Evolutionary conservation across 225 moss, liverwort and hornwort genomes (phyloP), one percentile per base, ranked within the genome.

Genomic region (Pseudoscleropodium purum): DNA sequence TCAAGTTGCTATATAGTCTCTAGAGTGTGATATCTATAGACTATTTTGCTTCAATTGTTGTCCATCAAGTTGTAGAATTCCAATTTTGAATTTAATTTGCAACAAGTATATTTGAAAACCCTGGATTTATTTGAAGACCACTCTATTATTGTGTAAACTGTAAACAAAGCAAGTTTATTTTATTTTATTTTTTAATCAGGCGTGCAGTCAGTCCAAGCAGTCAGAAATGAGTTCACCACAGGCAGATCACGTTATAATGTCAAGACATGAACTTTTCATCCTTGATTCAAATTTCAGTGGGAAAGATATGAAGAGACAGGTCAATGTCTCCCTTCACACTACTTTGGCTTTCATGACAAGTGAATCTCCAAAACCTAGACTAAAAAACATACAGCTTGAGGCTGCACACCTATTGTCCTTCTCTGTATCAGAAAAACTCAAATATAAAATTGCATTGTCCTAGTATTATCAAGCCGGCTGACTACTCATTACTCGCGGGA

Each of bases 381-480:
- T 78, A 37, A 11, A 49, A 69, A 79, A 79, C 69, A 67, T 67
- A 78, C 60, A 63, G 80, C 64, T 43, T 27, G 64, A 88, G 54
- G 33, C 77, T 49, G 77, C 85, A 85, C 82, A 89, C 61, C 60
- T 45, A 17, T 36, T 49, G 61, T 47, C 57, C 33, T 65, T 86
- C 20, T 88, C 86, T 74, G 74, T 37, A 61, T 49, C 47, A 85
- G 88, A 63, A 81, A 77, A 77, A 82, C 57, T 89, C 83, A 84
- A 80, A 74, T 84, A 86, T 83, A 84, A 90, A 88, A 79, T 76
- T 92, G 92, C 76, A 86, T 59, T 64, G 82, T 43, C 75, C 84
- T 81, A 34, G 65, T 59, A 74, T 41, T 81, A 85, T 85, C 85
- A 87, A 75, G 87, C 92, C 73, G 83, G 65, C 69, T 64, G 47